Conservation (phyloP, 768 basidiomycete species). For the Suillus spraguei region DNA sequence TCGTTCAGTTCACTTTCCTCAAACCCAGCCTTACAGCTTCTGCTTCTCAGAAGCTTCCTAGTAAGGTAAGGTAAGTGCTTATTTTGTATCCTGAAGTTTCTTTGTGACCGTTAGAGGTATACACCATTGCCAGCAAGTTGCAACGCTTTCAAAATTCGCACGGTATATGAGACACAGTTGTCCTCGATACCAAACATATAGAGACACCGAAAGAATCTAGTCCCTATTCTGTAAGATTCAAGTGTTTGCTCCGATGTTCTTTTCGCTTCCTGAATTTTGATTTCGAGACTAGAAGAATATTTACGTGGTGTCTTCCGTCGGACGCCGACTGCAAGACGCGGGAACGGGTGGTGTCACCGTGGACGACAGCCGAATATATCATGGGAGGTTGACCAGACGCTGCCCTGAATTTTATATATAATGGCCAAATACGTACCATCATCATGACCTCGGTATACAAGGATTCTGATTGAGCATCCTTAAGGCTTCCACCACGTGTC, state of each 20-base stretch:
- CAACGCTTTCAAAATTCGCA: not conserved
- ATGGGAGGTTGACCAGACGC: not conserved
- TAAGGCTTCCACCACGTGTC: not conserved
- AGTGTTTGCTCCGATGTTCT: not conserved
- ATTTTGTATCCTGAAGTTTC: not conserved
- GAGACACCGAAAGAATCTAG: not conserved
- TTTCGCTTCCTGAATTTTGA: not conserved
- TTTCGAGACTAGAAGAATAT: not conserved
- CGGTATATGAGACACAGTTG: not conserved
- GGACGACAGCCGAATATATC: not conserved
- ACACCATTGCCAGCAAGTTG: not conserved
- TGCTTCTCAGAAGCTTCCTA: too few species aligned
- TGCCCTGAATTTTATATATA: not conserved
- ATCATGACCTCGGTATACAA: not conserved
- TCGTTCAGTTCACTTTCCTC: too few species aligned
- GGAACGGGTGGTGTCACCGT: not conserved
- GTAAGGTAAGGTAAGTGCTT: not conserved
- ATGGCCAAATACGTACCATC: not conserved
- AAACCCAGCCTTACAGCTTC: too few species aligned
- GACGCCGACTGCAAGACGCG: not conserved
- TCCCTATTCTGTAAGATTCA: not conserved
- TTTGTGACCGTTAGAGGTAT: not conserved
- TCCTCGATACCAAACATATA: not conserved
- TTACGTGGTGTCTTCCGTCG: not conserved
- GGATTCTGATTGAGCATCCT: not conserved